Base-by-base conservation (phyloP, 306 rosid genomes). In the Medicago ruthenica region DNA sequence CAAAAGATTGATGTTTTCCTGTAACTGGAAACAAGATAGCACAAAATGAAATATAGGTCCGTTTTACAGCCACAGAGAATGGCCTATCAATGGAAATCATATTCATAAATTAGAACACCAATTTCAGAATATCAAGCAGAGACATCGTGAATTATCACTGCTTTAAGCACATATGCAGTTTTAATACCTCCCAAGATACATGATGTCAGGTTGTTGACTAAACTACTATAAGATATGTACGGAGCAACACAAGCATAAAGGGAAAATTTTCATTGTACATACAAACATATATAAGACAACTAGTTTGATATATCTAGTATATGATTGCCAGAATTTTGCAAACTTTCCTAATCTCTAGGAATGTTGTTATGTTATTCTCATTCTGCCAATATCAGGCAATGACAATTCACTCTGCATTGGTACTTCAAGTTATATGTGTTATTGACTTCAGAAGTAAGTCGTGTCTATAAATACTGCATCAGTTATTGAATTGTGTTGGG, bases 1-100 rank as follows among this genome's bases (percentile, higher is more conserved):
- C 79, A 94, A 86, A 80, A 94, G 98, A 76, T 84, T 85, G 80
- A 90, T 50, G 75, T 90, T 94, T 1, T 94, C 98, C 67, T 86
- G 96, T 71, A 94, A 75, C 98, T 94, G 91, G 71, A 82, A 86
- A 77, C 40, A 79, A 76, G 75, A 80, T 21, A 61, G n/a, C 68
- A 61, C 48, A 45, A 54, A 71, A 71, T n/a, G 53, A 9, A 45
- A n/a, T n/a, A 41, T 13, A 67, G 39, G 66, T 81, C 53, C 80
- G 65, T 37, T 69, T 70, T 50, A 55, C 58, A 59, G 51, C 51
- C 48, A 74, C 34, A 50, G 66, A 51, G 41, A 80, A 69, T 69
- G 50, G 64, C 50, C 41, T n/a, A 70, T 10, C 12, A 76, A 73
- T 57, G 58, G 60, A 57, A 76, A 40, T 31, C 58, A 67, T 44